Percentiles rank a stretch among this genome's conserved stretches.
Evolutionary conservation across 1,284 basidiomycete genomes (phyloP).

Genomic region (Phenoliferia sp.): DNA sequence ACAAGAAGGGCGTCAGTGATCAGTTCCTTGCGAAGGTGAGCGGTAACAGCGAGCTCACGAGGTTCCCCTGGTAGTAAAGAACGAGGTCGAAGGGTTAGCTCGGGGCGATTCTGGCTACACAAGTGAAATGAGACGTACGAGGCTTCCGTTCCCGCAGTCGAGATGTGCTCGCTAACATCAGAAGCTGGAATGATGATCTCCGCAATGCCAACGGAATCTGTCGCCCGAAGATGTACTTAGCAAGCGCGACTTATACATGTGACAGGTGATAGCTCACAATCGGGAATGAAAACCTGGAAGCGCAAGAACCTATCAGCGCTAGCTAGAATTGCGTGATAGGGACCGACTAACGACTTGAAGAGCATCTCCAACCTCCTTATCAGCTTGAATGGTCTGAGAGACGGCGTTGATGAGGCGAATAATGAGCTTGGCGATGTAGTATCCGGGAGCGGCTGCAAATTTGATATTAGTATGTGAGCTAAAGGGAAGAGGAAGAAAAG

Average conservation of each 20-base stretch:
- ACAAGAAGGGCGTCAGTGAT: no score
- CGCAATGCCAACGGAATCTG: constrained; percentile 60
- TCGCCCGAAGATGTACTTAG: neutral
- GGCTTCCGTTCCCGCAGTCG: constrained; percentile 82
- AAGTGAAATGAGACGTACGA: no score
- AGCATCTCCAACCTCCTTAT: constrained; percentile 77
- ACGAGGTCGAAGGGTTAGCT: no score
- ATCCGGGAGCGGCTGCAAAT: constrained; percentile 42
- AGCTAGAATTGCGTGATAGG: no score
- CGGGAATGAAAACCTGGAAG: constrained; percentile 70
- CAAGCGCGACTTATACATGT: neutral
- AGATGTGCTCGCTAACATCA: constrained; percentile 88
- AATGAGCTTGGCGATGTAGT: constrained; percentile 56
- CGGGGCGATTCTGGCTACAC: no score
- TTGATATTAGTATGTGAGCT: neutral
- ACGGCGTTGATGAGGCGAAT: constrained; percentile 66
- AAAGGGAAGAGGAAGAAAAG: neutral
- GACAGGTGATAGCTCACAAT: constrained; percentile 46
- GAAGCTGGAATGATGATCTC: constrained; percentile 86
- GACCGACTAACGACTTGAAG: no score
- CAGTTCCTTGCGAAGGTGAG: no score
- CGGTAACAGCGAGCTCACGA: no score
- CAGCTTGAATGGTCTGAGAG: constrained; percentile 73
- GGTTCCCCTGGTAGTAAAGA: no score
- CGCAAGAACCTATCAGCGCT: no score